These are phyloP conservation scores for Rutidosis leptorrhynchoides DNA, from an alignment of 129 eudicot species.

Conservation along the genomic window DNA sequence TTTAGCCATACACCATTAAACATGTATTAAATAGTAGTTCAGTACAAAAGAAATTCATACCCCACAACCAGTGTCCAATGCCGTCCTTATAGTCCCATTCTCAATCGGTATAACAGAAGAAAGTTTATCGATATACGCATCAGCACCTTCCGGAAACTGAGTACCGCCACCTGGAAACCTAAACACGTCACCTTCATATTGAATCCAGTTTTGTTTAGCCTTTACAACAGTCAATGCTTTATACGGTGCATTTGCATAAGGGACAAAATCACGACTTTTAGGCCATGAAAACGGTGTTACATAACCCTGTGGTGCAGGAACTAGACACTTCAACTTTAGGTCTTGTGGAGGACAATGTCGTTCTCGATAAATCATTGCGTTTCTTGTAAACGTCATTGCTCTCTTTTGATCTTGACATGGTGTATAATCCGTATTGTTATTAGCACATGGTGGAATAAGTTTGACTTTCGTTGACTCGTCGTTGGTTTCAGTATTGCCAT, in stretches of 20 bases:
- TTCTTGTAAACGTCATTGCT: conserved; percentile 69
- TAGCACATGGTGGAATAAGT: conserved; percentile 18
- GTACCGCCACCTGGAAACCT: conserved; percentile 53
- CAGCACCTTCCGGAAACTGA: conserved; percentile 50
- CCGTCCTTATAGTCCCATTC: conserved; percentile 39
- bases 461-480: conserved; percentile 8
- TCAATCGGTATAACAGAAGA: conserved; percentile 39
- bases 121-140: conserved; percentile 38
- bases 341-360: conserved; percentile 73
- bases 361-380: conserved; percentile 61
- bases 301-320: conserved; percentile 55
- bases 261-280: conserved; percentile 49
- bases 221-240: conserved; percentile 49
- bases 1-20: no score
- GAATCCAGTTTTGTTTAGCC: conserved; percentile 46
- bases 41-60: no score
- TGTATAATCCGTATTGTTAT: conserved; percentile 56
- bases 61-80: conserved; percentile 47
- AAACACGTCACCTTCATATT: conserved; percentile 40
- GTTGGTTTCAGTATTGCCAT: not conserved
- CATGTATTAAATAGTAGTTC: no score
- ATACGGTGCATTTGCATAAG: conserved; percentile 51
- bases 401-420: conserved; percentile 76
- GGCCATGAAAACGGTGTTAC: conserved; percentile 58
- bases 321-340: conserved; percentile 43